These are phyloP conservation scores for Cladosporium sphaerospermum DNA, from an alignment of 2,329 filamentous ascomycete species.

Conservation along the genomic window DNA sequence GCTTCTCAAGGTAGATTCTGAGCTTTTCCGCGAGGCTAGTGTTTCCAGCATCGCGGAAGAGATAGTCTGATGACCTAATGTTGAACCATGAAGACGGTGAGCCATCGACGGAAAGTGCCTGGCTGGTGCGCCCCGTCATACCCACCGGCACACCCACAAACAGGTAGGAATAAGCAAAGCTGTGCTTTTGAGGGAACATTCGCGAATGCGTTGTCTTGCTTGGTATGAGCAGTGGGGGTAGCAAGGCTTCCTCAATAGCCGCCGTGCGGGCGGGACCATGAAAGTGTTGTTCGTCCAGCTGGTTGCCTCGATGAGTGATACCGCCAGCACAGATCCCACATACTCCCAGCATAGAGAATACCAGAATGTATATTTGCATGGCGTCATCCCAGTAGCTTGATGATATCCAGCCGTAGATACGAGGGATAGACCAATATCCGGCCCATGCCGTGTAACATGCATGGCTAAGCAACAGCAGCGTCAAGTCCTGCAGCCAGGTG, in stretches of 20 bases:
- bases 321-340: constrained; percentile 26
- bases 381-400: constrained; percentile 16
- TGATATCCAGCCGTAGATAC: constrained; percentile 1
- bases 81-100: constrained; percentile 48
- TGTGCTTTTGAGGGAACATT: constrained; percentile 61
- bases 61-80: constrained; percentile 55
- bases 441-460: constrained; percentile 20
- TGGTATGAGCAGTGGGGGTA: constrained; percentile 54
- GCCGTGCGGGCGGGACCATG: constrained; percentile 7
- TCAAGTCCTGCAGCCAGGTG: constrained; percentile 25
- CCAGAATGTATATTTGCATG: constrained; percentile 20
- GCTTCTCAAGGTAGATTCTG: constrained; percentile 47
- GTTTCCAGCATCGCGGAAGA: constrained; percentile 48
- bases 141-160: constrained; percentile 61
- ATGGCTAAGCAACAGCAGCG: constrained; percentile 20
- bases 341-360: constrained; percentile 23
- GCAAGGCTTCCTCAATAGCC: constrained; percentile 26
- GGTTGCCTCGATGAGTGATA: constrained; percentile 24
- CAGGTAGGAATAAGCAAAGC: constrained; percentile 66
- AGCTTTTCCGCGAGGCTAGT: constrained; percentile 60
- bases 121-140: constrained; percentile 51
- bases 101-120: constrained; percentile 48
- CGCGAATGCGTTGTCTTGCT: constrained; percentile 60
- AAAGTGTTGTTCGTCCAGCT: constrained; percentile 15
- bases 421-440: constrained; percentile 20